Base-by-base conservation (phyloP, 148 eudicot species). In the Mesembryanthemum crystallinum region DNA sequence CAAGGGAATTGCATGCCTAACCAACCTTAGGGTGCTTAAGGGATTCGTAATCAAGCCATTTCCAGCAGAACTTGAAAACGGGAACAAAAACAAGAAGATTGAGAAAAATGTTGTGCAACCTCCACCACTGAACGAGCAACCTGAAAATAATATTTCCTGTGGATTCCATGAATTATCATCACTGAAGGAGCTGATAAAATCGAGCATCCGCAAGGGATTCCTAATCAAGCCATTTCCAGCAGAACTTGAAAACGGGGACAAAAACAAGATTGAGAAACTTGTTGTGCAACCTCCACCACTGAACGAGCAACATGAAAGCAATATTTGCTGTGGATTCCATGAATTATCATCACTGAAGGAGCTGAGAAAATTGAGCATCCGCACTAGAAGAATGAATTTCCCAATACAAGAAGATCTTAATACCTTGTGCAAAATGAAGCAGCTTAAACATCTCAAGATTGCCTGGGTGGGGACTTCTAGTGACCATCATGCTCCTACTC, bases 141-240 rank as follows among this genome's bases (percentile, higher is more conserved):
- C n/a, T n/a, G n/a, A n/a, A n/a, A n/a, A n/a, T n/a, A n/a, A n/a
- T n/a, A n/a, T n/a, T 3, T 24, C 23, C 23, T 73, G 76, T 58
- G 24, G 4, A 3, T 76, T 68, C 17, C 17, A 32, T 30, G 67
- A 69, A 4, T 25, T 77, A 23, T 27, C 23, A 4, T 0, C 1
- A 0, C 59, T 76, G 0, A 15, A 21, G 28, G 2, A 60, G 73
- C 69, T 77, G 13, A 15, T 9, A 9, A 77, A 77, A 45, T 49
- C 69, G 69, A 43, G 73, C 4, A 69, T 77, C 18, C 74, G 79
- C 30, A 75, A 64, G 78, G 78, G 78, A 4, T 75, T 75, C 18
- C 20, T 77, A 9, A 49, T 75, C 61, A 65, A 13, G 12, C 29
- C 71, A 18, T 11, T 2, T 68, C 14, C 0, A 33, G 11, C 1